Conservation (phyloP, 192 early-diverging fungal genomes). For the Coemansia reversa region DNA sequence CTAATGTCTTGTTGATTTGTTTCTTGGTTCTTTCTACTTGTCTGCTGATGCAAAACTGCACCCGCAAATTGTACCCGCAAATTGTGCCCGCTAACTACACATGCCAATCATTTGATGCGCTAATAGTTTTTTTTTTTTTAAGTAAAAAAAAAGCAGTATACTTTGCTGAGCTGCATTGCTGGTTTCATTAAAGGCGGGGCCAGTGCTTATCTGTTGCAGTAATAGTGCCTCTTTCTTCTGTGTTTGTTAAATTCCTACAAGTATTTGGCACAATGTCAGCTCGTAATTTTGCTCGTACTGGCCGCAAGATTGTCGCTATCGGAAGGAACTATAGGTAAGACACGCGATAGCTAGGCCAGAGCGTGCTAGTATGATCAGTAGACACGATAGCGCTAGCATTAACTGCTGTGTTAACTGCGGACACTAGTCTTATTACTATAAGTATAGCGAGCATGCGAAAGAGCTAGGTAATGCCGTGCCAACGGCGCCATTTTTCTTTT, state of each 20-base stretch:
- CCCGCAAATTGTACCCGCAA: no score
- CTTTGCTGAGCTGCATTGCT: not conserved
- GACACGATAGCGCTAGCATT: not conserved
- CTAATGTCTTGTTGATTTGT: no score
- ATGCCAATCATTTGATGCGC: no score
- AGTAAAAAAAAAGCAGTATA: not conserved
- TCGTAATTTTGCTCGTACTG: constrained; percentile 47
- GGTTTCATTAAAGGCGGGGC: not conserved
- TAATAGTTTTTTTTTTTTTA: no score
- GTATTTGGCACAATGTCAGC: constrained; percentile 16
- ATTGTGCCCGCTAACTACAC: no score
- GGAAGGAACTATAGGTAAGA: constrained; percentile 82
- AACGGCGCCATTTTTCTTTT: constrained; percentile 83
- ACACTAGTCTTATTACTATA: constrained; percentile 6
- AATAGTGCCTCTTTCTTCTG: not conserved
- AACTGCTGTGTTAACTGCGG: constrained; percentile 10
- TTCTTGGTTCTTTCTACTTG: no score
- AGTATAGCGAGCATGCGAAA: constrained; percentile 82
- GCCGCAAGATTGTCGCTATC: constrained; percentile 91
- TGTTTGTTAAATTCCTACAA: constrained; percentile 4
- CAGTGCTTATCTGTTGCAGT: not conserved
- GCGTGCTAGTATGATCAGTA: not conserved
- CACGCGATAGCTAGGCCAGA: not conserved
- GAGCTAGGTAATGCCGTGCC: constrained; percentile 94
- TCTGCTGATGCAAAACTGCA: no score